Conservation (phyloP, 2,329 filamentous ascomycete species). For the Ophiostoma angusticollis region DNA sequence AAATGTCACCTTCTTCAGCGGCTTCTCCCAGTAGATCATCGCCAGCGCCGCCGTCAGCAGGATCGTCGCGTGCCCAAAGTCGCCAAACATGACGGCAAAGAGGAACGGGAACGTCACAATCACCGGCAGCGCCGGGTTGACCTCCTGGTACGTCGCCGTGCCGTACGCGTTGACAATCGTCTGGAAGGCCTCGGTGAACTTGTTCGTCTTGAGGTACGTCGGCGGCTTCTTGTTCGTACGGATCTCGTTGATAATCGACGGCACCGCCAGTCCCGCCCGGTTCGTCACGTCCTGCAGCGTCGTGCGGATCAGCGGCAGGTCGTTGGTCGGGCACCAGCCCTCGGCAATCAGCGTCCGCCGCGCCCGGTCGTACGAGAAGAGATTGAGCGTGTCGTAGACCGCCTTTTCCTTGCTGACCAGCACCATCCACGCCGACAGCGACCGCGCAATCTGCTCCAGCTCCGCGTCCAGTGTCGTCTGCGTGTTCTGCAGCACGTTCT, state of each 20-base stretch:
- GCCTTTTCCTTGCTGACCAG: slow-evolving; percentile 97
- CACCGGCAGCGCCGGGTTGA: slow-evolving; percentile 90
- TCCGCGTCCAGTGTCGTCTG: slow-evolving; percentile 89
- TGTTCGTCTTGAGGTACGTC: slow-evolving; percentile 96
- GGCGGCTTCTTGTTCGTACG: slow-evolving; percentile 94
- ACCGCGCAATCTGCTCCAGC: slow-evolving; percentile 83
- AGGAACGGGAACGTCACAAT: slow-evolving; percentile 99
- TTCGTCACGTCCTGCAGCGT: slow-evolving; percentile 96
- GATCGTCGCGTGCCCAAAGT: slow-evolving; percentile 84
- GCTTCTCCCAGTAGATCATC: slow-evolving; percentile 96
- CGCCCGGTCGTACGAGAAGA: slow-evolving; percentile 92
- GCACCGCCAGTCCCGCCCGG: slow-evolving; percentile 86
- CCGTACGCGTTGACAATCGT: slow-evolving; percentile 98
- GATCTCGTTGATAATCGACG: slow-evolving; percentile 97
- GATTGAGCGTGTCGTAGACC: slow-evolving; percentile 88
- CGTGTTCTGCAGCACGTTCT: slow-evolving; percentile 87
- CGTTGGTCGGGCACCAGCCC: slow-evolving; percentile 92
- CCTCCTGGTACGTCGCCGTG: slow-evolving; percentile 91
- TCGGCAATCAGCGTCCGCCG: slow-evolving; percentile 94
- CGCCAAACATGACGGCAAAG: slow-evolving; percentile 99
- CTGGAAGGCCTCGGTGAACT: slow-evolving; percentile 95
- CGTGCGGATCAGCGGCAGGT: slow-evolving; percentile 75
- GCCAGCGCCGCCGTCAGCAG: slow-evolving; percentile 73
- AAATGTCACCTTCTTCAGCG: slow-evolving; percentile 80
- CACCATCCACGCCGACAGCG: slow-evolving; percentile 92